Percentiles rank a stretch among this genome's conserved stretches.
phyloP scores from a whole-genome alignment of 1,284 basidiomycete genomes.

The Marasmius fiardii region DNA sequence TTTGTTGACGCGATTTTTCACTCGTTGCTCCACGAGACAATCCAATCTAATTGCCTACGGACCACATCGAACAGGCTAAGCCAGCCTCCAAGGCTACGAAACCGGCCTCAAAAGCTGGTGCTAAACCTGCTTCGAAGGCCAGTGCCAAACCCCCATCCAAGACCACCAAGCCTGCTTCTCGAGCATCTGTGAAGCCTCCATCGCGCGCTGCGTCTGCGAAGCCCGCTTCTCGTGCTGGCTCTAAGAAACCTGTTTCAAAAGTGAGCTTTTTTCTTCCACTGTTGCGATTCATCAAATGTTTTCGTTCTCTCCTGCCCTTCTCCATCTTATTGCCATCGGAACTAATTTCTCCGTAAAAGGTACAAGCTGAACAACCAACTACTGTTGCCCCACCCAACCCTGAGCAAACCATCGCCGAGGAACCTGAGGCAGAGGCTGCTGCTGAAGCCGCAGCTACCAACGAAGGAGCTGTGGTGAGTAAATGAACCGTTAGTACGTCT shows the following conservation, averaged over 20 bases:
- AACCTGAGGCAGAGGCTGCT: conserved; percentile 12
- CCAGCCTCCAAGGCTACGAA: conserved; percentile 23
- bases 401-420: conserved; percentile 14
- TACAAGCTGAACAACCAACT: conserved; percentile 6
- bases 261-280: conserved; percentile 9
- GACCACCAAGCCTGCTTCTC: conserved; percentile 15
- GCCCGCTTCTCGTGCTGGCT: conserved; percentile 37
- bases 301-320: background rate
- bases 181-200: conserved; percentile 36
- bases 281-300: background rate
- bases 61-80: background rate
- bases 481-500: background rate
- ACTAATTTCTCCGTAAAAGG: conserved; percentile 3
- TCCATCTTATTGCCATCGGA: background rate
- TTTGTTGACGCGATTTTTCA: conserved; percentile 37
- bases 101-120: conserved; percentile 25
- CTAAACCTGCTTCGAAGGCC: conserved; percentile 26
- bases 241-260: conserved; percentile 38
- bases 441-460: conserved; percentile 7
- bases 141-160: conserved; percentile 34
- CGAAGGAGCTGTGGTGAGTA: no score
- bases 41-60: background rate
- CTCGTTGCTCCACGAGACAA: background rate
- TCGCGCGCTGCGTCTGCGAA: conserved; percentile 37
- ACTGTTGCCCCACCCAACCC: conserved; percentile 4